Conservation (phyloP, 2,329 filamentous ascomycete genomes). For the Talaromyces sp. region DNA sequence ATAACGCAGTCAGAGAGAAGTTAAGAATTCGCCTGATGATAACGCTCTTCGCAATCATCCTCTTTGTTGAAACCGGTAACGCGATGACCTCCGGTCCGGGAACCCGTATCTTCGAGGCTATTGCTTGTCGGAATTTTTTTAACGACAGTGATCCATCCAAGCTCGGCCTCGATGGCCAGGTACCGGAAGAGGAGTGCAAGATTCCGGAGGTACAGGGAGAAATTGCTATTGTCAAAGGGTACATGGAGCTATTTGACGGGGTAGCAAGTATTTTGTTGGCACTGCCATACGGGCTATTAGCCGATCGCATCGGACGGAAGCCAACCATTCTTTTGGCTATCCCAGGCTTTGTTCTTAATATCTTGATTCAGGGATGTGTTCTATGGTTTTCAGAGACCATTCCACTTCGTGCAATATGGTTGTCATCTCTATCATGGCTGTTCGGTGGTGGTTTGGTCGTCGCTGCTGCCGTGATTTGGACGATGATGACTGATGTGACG, state of each 20-base stretch:
- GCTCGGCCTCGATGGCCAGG: conserved; percentile 35
- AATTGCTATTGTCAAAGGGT: conserved; percentile 46
- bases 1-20: conserved; percentile 13
- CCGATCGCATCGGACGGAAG: conserved; percentile 44
- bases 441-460: conserved; percentile 45
- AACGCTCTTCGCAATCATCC: conserved; percentile 36
- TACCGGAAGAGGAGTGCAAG: conserved; percentile 47
- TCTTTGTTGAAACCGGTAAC: conserved; percentile 40
- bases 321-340: conserved; percentile 38
- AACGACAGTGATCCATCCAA: conserved; percentile 35
- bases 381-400: conserved; percentile 35
- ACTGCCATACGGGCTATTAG: conserved; percentile 45
- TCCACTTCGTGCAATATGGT: conserved; percentile 44
- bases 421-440: conserved; percentile 40
- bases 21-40: conserved; percentile 33
- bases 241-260: conserved; percentile 45
- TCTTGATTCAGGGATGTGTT: conserved; percentile 26
- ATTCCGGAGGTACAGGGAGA: conserved; percentile 43
- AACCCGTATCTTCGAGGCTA: conserved; percentile 45
- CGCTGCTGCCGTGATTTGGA: conserved; percentile 42
- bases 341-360: conserved; percentile 34
- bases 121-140: conserved; percentile 44
- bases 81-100: conserved; percentile 40
- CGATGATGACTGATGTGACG: conserved; percentile 48
- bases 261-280: conserved; percentile 41